Evolutionary conservation across 768 basidiomycete genomes (phyloP), one percentile per base, ranked within the genome.

Genomic region (Podaxis sp.): DNA sequence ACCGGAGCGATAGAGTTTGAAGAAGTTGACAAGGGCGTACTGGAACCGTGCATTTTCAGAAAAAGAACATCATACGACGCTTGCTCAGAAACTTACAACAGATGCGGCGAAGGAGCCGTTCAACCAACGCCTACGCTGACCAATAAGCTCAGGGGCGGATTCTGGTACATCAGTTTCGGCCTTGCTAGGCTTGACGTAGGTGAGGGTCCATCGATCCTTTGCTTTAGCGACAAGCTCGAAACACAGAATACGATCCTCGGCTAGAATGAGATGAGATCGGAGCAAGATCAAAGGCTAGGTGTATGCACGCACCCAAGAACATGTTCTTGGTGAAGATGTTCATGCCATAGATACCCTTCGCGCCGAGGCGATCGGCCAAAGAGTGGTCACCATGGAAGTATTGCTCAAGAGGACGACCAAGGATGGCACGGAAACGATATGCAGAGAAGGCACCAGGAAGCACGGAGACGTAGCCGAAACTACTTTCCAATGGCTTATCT

Each of bases 91-190:
- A 83, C 89, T 73, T 72, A 92, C 91, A 46, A 94, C 88, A 1
- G 92, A 93, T 12, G 94, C 94, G 49, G 94, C 93, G 67, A 97
- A 96, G 8, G 94, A 96, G 55, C 96, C 96, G 71, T 98, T 98
- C 69, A 98, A 73, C 96, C 96, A 98, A 66, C 96, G 90, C 65
- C 96, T 87, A 73, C 96, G 90, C 74, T 98, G 96, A 47, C 94
- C 91, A 72, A 98, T 98, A 62, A 98, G 77, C 71, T 98, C 96
- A 9, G 87, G 84, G 7, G 94, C 94, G n/a, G 81, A 78, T 75
- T 98, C 96, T 3, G 93, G 93, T n/a, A 96, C 94, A 79, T 96
- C 94, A 0, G 95, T 96, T 77, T 96, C 94, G 12, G 94, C 94
- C 72, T 96, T 98, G 69, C 90, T 91, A 11, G 94, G 93, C 75